Conservation (phyloP, 2,329 filamentous ascomycete species). For the Samsoniella hepiali region DNA sequence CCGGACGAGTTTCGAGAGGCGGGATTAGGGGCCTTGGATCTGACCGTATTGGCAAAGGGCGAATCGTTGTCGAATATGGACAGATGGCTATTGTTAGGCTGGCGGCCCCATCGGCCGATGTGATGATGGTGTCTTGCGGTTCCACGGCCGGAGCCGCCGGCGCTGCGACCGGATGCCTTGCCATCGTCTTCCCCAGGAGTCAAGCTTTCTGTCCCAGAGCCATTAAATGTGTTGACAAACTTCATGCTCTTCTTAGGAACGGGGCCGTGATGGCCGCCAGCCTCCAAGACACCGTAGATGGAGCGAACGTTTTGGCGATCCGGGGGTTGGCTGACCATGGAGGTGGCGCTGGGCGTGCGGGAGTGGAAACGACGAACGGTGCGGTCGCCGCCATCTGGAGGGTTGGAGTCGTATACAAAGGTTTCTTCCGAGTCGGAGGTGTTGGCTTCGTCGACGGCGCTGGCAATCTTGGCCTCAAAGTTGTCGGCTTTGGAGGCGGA, state of each 20-base stretch:
- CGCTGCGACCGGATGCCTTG: constrained; percentile 59
- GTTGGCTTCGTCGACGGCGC: constrained; percentile 90
- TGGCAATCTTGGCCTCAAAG: constrained; percentile 95
- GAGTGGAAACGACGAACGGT: constrained; percentile 78
- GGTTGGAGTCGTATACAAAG: constrained; percentile 98
- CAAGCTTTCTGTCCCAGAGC: constrained; percentile 49
- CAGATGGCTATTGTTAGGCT: constrained; percentile 62
- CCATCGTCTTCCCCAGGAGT: constrained; percentile 64
- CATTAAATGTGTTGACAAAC: constrained; percentile 78
- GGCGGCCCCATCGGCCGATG: constrained; percentile 70
- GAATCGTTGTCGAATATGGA: constrained; percentile 76
- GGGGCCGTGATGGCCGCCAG: constrained; percentile 34
- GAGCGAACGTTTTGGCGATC: constrained; percentile 59
- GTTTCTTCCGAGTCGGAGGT: constrained; percentile 98
- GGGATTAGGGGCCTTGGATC: constrained; percentile 58
- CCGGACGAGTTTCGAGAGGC: constrained; percentile 60
- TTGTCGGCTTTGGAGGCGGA: constrained; percentile 97
- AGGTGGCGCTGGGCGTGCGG: constrained; percentile 89
- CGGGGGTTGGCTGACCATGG: constrained; percentile 66
- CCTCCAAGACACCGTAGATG: constrained; percentile 66
- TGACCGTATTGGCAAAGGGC: constrained; percentile 67
- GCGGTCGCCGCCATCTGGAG: constrained; percentile 62
- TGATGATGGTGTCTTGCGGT: constrained; percentile 73
- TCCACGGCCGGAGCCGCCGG: constrained; percentile 59
- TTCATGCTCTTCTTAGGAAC: constrained; percentile 86